phyloP scores from a whole-genome alignment of 2,329 filamentous ascomycete genomes.

The Neofusicoccum umdonicola region DNA sequence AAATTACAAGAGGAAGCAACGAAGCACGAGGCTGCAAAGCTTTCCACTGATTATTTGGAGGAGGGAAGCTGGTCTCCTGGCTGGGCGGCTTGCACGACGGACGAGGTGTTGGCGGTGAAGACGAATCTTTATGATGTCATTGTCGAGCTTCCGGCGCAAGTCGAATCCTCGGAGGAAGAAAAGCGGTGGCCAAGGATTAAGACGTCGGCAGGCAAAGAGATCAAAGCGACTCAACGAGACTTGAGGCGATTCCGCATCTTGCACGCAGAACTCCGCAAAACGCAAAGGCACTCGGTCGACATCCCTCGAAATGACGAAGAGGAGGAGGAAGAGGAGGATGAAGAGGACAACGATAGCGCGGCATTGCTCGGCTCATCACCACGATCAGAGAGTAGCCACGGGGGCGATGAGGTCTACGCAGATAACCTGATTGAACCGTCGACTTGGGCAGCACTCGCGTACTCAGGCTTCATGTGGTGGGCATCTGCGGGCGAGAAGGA shows the following conservation, averaged over 20 bases:
- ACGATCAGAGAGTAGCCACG: background rate
- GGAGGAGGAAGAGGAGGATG: conserved; percentile 31
- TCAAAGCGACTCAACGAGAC: conserved; percentile 90
- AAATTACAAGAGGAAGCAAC: conserved; percentile 62
- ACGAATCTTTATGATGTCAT: conserved; percentile 84
- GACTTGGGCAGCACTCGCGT: conserved; percentile 71
- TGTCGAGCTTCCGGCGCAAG: conserved; percentile 61
- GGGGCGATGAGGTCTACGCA: conserved; percentile 22
- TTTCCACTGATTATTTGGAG: conserved; percentile 32
- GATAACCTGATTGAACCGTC: conserved; percentile 53
- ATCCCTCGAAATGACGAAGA: conserved; percentile 22
- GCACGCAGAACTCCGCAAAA: conserved; percentile 35
- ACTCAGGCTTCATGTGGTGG: conserved; percentile 88
- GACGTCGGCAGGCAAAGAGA: conserved; percentile 56
- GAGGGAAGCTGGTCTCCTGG: conserved; percentile 52
- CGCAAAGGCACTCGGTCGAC: conserved; percentile 26
- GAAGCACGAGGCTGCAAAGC: conserved; percentile 38
- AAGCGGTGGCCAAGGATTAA: conserved; percentile 76
- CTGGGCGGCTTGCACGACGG: conserved; percentile 94
- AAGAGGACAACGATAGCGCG: conserved; percentile 39
- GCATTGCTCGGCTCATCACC: background rate
- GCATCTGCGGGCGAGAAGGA: conserved; percentile 75
- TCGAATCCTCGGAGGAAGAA: conserved; percentile 3
- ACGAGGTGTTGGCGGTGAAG: conserved; percentile 87
- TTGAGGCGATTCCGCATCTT: conserved; percentile 63